Conservation (phyloP, 2,329 filamentous ascomycete species). For the Phaeophleospora eucalypticola region DNA sequence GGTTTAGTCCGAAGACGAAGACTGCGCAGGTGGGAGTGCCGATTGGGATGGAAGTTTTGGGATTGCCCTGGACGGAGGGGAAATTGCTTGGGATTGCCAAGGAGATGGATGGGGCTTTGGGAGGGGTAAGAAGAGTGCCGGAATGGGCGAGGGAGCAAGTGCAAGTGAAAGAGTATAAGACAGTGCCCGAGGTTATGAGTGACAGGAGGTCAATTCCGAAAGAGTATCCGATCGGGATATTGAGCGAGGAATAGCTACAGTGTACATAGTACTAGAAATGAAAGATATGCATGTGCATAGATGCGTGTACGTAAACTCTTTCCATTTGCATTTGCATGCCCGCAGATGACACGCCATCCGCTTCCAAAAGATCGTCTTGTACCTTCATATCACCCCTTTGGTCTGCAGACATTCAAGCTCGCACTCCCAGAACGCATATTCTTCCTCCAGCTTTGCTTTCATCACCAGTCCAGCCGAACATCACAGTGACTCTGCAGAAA, state of each 20-base stretch:
- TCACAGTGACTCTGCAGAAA: conserved; percentile 51
- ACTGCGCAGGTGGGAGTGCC: conserved; percentile 57
- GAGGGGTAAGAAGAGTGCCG: conserved; percentile 47
- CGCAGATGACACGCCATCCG: too few species aligned
- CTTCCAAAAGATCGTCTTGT: too few species aligned
- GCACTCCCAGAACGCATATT: conserved; percentile 40
- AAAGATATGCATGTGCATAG: too few species aligned
- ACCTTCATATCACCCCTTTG: too few species aligned
- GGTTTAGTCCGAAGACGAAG: conserved; percentile 47
- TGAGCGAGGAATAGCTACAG: too few species aligned
- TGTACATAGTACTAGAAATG: too few species aligned
- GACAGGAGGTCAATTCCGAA: conserved; percentile 40
- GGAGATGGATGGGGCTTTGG: conserved; percentile 43
- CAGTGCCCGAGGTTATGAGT: conserved; percentile 45
- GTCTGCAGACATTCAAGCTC: too few species aligned
- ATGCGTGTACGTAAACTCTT: too few species aligned
- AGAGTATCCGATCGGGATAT: conserved; percentile 47
- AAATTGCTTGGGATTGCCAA: conserved; percentile 53
- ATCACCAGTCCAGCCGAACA: conserved; percentile 51
- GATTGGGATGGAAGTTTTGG: conserved; percentile 62
- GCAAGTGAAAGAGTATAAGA: conserved; percentile 37
- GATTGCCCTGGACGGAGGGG: conserved; percentile 53
- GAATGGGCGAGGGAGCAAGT: conserved; percentile 41
- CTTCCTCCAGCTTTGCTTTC: conserved; percentile 30
- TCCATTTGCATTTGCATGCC: too few species aligned